These are phyloP conservation scores for Tricholoma sp. DNA, from an alignment of 768 basidiomycete species.

Conservation along the genomic window DNA sequence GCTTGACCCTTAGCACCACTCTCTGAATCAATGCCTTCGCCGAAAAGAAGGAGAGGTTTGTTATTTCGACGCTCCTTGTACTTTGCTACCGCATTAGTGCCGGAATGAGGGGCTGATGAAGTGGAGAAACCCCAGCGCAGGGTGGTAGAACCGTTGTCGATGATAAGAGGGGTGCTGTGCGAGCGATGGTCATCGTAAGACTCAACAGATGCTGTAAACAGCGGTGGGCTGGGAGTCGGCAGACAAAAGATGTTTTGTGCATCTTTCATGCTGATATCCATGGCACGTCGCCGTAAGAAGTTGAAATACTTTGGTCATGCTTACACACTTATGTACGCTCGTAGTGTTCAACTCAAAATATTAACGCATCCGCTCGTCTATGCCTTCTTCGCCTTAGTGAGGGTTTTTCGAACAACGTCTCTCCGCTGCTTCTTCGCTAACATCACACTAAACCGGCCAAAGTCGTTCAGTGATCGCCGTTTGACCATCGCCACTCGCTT, in stretches of 20 bases:
- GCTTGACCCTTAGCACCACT: constrained; percentile 75
- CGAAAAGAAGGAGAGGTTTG: constrained; percentile 80
- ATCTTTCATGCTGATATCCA: not conserved
- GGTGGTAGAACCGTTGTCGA: constrained; percentile 85
- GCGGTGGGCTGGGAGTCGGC: constrained; percentile 12
- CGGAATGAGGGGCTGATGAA: constrained; percentile 48
- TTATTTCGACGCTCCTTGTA: constrained; percentile 89
- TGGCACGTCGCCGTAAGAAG: not conserved
- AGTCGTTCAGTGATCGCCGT: constrained; percentile 80
- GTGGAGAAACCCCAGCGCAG: constrained; percentile 83
- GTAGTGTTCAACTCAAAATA: not conserved
- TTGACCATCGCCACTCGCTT: constrained; percentile 71
- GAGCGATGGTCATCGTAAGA: constrained; percentile 49
- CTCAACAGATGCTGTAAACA: constrained; percentile 24
- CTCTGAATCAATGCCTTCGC: constrained; percentile 83
- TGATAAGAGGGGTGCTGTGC: constrained; percentile 61
- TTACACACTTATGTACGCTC: not conserved
- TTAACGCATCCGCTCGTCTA: constrained; percentile 7
- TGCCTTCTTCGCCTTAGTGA: constrained; percentile 54
- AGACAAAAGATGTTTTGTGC: constrained; percentile 11
- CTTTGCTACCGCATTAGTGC: constrained; percentile 72
- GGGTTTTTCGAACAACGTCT: constrained; percentile 67
- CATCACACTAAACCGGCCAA: constrained; percentile 86
- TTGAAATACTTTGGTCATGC: not conserved
- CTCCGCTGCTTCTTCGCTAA: constrained; percentile 84